phyloP scores from a whole-genome alignment of 192 early-diverging fungal genomes.

The Globomyces pollinis-pini region DNA sequence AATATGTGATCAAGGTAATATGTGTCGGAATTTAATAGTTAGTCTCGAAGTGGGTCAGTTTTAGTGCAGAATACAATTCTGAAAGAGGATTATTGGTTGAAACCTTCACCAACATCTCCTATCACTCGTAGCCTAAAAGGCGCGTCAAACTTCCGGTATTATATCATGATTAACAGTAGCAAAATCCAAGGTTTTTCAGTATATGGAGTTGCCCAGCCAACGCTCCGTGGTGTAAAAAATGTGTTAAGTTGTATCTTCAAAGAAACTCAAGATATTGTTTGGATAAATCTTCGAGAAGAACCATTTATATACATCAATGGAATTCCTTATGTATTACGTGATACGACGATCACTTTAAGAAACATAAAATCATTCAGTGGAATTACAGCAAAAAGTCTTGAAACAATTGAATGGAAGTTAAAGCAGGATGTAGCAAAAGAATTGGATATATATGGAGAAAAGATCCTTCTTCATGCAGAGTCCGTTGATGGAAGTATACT shows the following conservation, averaged over 20 bases:
- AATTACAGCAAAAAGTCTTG: conserved; percentile 41
- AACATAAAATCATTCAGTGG: conserved; percentile 55
- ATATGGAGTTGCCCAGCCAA: conserved; percentile 54
- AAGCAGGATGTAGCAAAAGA: conserved; percentile 50
- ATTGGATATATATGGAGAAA: conserved; percentile 35
- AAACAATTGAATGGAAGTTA: conserved; percentile 44
- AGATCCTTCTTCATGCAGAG: conserved; percentile 51
- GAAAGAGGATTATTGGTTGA: conserved; percentile 59
- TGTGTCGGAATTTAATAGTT: too few relatives aligned
- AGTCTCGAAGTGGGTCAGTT: conserved; percentile 45
- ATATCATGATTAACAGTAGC: too few relatives aligned
- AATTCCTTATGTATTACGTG: conserved; percentile 56
- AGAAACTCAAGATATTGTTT: conserved; percentile 28
- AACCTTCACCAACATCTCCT: conserved; percentile 5
- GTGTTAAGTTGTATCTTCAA: conserved; percentile 27
- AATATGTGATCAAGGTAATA: conserved; percentile 48
- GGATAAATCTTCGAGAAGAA: conserved; percentile 64
- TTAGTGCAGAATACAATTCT: conserved; percentile 50
- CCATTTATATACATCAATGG: conserved; percentile 61
- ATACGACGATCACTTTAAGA: conserved; percentile 47
- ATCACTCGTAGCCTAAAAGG: conserved; percentile 35
- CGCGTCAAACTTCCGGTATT: conserved; percentile 48
- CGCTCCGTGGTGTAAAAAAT: conserved; percentile 45
- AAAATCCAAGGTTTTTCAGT: conserved; percentile 28
- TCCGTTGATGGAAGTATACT: conserved; percentile 31